Conservation (phyloP, 1,284 basidiomycete genomes). For the Cystobasidium pallidum region DNA sequence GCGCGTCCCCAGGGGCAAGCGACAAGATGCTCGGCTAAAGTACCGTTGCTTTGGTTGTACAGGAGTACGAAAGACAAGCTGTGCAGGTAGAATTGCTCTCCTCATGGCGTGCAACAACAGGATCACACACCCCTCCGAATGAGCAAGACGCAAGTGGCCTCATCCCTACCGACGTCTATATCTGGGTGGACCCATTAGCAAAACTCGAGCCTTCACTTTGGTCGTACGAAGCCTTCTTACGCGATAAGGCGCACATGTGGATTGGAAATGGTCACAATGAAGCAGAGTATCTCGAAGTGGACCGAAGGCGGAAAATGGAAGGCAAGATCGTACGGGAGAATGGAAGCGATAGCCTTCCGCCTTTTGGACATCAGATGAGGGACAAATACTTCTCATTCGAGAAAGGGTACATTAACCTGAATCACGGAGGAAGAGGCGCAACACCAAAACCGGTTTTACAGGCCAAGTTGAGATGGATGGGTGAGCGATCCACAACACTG, state of each 20-base stretch:
- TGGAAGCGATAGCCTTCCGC: slow-evolving; percentile 51
- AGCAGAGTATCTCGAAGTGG: slow-evolving; percentile 61
- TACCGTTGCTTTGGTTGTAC: not conserved
- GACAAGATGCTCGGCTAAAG: too few relatives aligned
- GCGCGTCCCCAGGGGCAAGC: too few relatives aligned
- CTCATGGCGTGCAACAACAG: slow-evolving; percentile 46
- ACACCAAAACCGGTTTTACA: slow-evolving; percentile 7
- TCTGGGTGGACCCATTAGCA: slow-evolving; percentile 63
- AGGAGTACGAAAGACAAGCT: slow-evolving; percentile 71
- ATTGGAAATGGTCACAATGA: slow-evolving; percentile 59
- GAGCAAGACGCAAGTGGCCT: not conserved
- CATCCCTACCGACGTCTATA: slow-evolving; percentile 68
- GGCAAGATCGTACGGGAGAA: slow-evolving; percentile 40
- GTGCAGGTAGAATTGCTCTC: slow-evolving; percentile 65
- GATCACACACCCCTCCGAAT: slow-evolving; percentile 23
- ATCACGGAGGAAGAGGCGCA: slow-evolving; percentile 48
- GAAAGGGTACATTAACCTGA: slow-evolving; percentile 47
- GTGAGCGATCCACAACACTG: not conserved
- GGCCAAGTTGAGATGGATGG: slow-evolving; percentile 15
- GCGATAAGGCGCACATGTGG: slow-evolving; percentile 73
- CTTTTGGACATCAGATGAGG: slow-evolving; percentile 54
- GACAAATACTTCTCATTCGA: slow-evolving; percentile 55
- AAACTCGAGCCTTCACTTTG: slow-evolving; percentile 67
- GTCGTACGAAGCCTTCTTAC: slow-evolving; percentile 74
- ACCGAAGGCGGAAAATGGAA: slow-evolving; percentile 55